A percentile compares a stretch with the other conserved stretches of the same genome.
Conservation (phyloP, 768 basidiomycete species). For the Amanita polypyramis region DNA sequence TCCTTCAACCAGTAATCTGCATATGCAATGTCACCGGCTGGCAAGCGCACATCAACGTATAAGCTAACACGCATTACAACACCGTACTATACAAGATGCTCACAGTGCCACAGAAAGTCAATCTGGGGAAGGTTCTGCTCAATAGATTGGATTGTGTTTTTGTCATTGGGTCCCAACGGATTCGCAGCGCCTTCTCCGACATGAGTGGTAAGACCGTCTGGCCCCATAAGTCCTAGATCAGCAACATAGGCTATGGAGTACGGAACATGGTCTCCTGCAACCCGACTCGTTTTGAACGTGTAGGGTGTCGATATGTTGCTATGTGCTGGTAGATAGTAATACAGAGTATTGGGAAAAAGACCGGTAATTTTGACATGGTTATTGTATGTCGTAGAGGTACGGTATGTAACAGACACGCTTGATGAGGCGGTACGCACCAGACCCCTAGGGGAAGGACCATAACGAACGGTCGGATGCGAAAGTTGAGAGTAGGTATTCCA, state of each 20-base stretch:
- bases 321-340: constrained; percentile 10
- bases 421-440: constrained; percentile 8
- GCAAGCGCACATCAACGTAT: no score
- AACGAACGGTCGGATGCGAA: constrained; percentile 9
- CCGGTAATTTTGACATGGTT: constrained; percentile 13
- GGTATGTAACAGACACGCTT: constrained; percentile 11
- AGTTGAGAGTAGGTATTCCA: constrained; percentile 14
- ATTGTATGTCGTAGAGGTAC: constrained; percentile 12
- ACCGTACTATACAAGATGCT: not conserved
- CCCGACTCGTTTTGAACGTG: constrained; percentile 10
- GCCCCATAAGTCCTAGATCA: constrained; percentile 12
- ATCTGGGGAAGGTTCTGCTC: constrained; percentile 4
- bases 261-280: constrained; percentile 10
- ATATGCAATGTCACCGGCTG: constrained; percentile 13
- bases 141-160: constrained; percentile 11
- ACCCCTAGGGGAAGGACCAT: constrained; percentile 7
- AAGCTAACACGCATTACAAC: not conserved
- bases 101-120: constrained; percentile 14
- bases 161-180: constrained; percentile 11
- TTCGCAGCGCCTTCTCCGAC: constrained; percentile 8
- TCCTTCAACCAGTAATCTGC: constrained; percentile 14
- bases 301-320: constrained; percentile 6
- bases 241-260: constrained; percentile 11
- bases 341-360: constrained; percentile 10
- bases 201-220: constrained; percentile 7